Evolutionary conservation across 306 rosid genomes (phyloP), one percentile per base, ranked within the genome.

Genomic region (Lagenaria siceraria): DNA sequence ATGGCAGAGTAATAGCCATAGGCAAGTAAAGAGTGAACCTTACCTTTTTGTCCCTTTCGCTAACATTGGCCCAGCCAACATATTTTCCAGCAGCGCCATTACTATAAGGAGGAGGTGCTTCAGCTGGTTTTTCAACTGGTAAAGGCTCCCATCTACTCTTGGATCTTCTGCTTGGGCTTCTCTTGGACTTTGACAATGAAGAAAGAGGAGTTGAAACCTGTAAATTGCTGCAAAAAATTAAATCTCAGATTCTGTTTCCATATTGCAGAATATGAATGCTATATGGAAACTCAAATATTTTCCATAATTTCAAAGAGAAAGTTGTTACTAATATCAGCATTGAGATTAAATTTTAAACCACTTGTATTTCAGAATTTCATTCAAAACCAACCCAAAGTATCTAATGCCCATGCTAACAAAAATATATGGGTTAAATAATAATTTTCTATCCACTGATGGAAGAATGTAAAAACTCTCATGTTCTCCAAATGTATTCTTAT

Each of bases 61-160:
- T 86, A 24, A 46, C 54, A 75, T 87, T 82, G 68, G 71, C 49
- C 98, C 99, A 92, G 55, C 87, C 85, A 78, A 86, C 83, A 82
- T 80, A 87, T 61, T 92, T 92, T 24, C 63, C 72, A 72, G 81
- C 62, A 72, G 82, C 53, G 56, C 81, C 83, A 74, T 81, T 86
- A 76, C 78, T 81, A 79, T 64, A 51, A 60, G 85, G 79, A 77
- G 85, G 80, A 54, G 84, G 80, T 64, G 55, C 86, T 65, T 85
- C 91, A 61, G 75, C 88, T 13, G 86, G 86, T 84, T 85, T 95
- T 83, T 89, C 99, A 87, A 88, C 98, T 3, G 87, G 89, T 79
- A 96, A 77, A 79, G 99, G 99, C 83, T 96, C 99, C 99, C 99
- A 96, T 84, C 99, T 88, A 82, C 99, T 96, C 86, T 85, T 95